phyloP scores from a whole-genome alignment of 2,329 filamentous ascomycete genomes.

The Cercospora nicotianae region DNA sequence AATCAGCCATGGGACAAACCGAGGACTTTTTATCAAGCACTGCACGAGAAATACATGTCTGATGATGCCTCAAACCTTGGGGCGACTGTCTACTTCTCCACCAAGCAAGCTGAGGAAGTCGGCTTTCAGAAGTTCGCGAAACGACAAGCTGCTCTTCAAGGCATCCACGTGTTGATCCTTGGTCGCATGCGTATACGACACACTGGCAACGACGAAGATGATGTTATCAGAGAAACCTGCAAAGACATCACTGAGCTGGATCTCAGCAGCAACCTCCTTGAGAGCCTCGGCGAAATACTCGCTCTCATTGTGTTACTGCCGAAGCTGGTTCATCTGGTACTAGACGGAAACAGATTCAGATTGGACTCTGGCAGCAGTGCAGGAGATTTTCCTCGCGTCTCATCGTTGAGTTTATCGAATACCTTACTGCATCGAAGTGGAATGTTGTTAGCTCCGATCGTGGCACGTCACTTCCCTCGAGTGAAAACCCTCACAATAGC shows the following conservation, averaged over 20 bases:
- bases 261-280: constrained; percentile 79
- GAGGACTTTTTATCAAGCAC: constrained; percentile 73
- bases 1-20: constrained; percentile 67
- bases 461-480: constrained; percentile 54
- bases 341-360: constrained; percentile 66
- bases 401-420: constrained; percentile 50
- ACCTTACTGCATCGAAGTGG: constrained; percentile 46
- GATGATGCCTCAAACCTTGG: constrained; percentile 38
- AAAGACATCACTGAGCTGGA: constrained; percentile 71
- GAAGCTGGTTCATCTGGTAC: constrained; percentile 51
- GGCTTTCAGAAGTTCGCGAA: constrained; percentile 90
- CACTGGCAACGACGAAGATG: constrained; percentile 19
- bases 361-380: not conserved
- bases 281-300: constrained; percentile 64
- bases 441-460: constrained; percentile 44
- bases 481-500: constrained; percentile 54
- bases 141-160: constrained; percentile 73
- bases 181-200: constrained; percentile 67
- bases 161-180: constrained; percentile 77
- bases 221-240: constrained; percentile 57
- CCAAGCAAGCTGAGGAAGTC: constrained; percentile 87
- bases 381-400: constrained; percentile 15
- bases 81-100: constrained; percentile 67
- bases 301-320: constrained; percentile 70
- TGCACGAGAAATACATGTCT: constrained; percentile 78